Conservation (phyloP, 495 filamentous ascomycete species). For the Penicillium pancosmium region DNA sequence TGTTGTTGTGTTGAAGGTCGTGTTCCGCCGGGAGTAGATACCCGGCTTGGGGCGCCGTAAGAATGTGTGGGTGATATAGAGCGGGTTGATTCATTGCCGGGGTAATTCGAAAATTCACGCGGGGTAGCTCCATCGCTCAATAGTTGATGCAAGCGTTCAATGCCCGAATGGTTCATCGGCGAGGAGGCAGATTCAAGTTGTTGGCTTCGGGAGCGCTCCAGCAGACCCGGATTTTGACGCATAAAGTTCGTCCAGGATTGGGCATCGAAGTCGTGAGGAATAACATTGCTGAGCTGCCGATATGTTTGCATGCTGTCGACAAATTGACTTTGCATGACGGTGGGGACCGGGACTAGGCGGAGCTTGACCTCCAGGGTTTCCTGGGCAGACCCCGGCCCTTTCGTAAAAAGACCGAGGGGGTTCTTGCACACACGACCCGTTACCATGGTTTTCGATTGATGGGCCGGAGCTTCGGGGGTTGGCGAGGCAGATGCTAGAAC, state of each 20-base stretch:
- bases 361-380: constrained; percentile 96
- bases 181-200: constrained; percentile 39
- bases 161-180: constrained; percentile 55
- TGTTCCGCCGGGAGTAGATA: constrained; percentile 39
- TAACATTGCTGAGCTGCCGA: constrained; percentile 60
- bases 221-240: constrained; percentile 59
- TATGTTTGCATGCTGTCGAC: constrained; percentile 64
- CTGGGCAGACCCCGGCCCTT: constrained; percentile 66
- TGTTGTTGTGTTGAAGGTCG: constrained; percentile 32
- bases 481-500: constrained; percentile 66
- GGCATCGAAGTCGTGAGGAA: constrained; percentile 67
- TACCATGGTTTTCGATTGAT: constrained; percentile 72
- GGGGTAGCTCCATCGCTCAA: constrained; percentile 50
- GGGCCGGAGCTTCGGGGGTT: constrained; percentile 55
- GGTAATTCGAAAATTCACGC: constrained; percentile 41
- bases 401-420: constrained; percentile 77
- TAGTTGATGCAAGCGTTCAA: constrained; percentile 54
- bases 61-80: constrained; percentile 43
- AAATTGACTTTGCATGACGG: constrained; percentile 70
- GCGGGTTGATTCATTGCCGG: constrained; percentile 34
- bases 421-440: constrained; percentile 91
- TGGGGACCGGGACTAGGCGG: constrained; percentile 81
- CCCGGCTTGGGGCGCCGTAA: constrained; percentile 33
- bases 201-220: constrained; percentile 35
- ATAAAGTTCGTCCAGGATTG: constrained; percentile 68